Percentiles rank a stretch among this genome's conserved stretches.
Evolutionary conservation across 345 rosid species (phyloP).

Genomic region (Eucalyptus erythrocorys): DNA sequence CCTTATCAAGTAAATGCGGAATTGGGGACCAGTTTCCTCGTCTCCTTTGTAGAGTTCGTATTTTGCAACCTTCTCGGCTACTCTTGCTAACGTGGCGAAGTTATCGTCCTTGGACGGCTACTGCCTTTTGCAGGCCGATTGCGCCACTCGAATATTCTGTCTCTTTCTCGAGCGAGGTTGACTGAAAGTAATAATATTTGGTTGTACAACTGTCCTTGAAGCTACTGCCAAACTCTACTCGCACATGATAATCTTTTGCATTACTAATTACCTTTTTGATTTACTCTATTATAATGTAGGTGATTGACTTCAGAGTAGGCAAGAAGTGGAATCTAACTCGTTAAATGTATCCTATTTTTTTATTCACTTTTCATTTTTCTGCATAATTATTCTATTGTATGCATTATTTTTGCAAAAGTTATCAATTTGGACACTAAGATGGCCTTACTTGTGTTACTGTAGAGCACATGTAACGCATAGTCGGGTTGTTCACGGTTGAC

Average conservation of each 20-base stretch:
- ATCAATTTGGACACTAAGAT: not conserved
- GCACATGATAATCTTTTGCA: not conserved
- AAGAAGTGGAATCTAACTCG: rapidly evolving
- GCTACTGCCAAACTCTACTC: not conserved
- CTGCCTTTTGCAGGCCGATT: not conserved
- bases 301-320: rapidly evolving
- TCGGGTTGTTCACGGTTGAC: too few relatives aligned
- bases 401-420: not conserved
- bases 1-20: not conserved
- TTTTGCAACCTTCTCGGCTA: not conserved
- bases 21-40: not conserved
- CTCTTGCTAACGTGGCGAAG: not conserved
- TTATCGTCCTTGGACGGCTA: not conserved
- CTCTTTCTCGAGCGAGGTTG: not conserved
- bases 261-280: not conserved
- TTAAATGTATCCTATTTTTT: not conserved
- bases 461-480: too few relatives aligned
- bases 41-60: not conserved
- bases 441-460: not conserved
- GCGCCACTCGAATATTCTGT: not conserved
- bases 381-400: not conserved
- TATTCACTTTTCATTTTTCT: not conserved
- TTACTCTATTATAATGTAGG: not conserved
- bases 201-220: not conserved
- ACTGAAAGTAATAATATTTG: not conserved